Base-by-base conservation (phyloP, 2,329 filamentous ascomycete species). In the Fusarium succisae region DNA sequence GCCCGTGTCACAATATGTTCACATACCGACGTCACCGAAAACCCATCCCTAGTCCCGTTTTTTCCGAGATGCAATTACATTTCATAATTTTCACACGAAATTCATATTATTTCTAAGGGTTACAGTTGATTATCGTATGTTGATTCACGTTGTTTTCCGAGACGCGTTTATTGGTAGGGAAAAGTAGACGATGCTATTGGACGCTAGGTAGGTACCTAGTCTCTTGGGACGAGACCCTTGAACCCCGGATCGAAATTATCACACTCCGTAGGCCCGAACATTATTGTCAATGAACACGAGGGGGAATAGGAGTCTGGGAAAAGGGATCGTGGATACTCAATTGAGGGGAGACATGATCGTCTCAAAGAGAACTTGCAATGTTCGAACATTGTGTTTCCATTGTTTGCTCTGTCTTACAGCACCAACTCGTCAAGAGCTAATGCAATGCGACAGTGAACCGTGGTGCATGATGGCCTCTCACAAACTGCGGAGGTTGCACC, bases 111-210 rank as follows among this genome's bases (percentile, higher is more conserved):
- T 26, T 62, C 13, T 26, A 22, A 67, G 45, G 58, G 20, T 30
- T 30, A 20, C 26, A 37, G 24, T 45, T 58, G n/a, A 53, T 65
- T 20, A 59, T 51, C 60, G 30, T 38, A 43, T 61, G 14, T 58
- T 51, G 26, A 53, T 62, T 71, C 63, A 74, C 63, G 62, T 73
- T 71, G 63, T 43, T 61, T 74, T 66, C 47, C 38, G 26, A 58
- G 56, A 65, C 51, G 56, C 73, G 68, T 65, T 48, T 56, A 74
- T 72, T 75, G 68, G 59, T 62, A 74, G 56, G 57, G 56, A 69
- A 43, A 26, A 48, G 47, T 24, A 41, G 37, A 9, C 17, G 48
- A 44, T 66, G 26, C 35, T 39, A 26, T 32, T 55, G 32, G 62
- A 50, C 48, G 71, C 58, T 75, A 17, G 14, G 14, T 26, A 26